Base-by-base conservation (phyloP, 139 green algal genomes). In the Picocystis salinarum region DNA sequence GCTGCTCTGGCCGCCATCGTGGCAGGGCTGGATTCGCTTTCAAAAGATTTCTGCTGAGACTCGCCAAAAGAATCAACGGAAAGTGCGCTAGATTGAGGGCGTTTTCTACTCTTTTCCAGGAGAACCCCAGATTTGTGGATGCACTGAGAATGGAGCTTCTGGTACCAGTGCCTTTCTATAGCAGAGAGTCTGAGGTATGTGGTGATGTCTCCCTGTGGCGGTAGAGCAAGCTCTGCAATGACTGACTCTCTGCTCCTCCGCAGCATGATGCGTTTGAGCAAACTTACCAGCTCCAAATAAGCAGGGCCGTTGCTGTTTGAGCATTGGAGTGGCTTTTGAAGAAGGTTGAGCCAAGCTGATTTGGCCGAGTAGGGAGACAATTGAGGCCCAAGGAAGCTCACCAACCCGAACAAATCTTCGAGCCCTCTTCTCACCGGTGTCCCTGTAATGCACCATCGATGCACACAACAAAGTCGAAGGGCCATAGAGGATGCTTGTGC, bases 201-300 rank as follows among this genome's bases (percentile, higher is more conserved):
- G 6, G 65, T 37, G 41, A 64, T 52, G 3, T 61, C 31, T 25
- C 48, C 33, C 69, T 90, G 79, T 23, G 66, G 70, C 2, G 77
- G 77, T 17, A 94, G 48, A 20, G 52, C 63, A 28, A 94, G 67
- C 73, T 94, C 80, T 4, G 31, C 26, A 5, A 56, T 50, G 17
- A 93, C 80, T 36, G 87, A 75, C 1, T 48, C 45, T 57, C 91
- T 92, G 28, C 61, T 45, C 1, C 52, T 76, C 37, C 85, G 69
- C 85, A 83, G 94, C 61, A 95, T 62, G 27, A 94, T 55, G 23
- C 75, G n/a, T n/a, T n/a, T n/a, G n/a, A n/a, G n/a, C n/a, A n/a
- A n/a, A n/a, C n/a, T n/a, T n/a, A n/a, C n/a, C n/a, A n/a, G n/a
- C n/a, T n/a, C n/a, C n/a, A n/a, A n/a, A n/a, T n/a, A n/a, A n/a